Conservation (phyloP, 441 rosid genomes). For the Arabidopsis hybrid region DNA sequence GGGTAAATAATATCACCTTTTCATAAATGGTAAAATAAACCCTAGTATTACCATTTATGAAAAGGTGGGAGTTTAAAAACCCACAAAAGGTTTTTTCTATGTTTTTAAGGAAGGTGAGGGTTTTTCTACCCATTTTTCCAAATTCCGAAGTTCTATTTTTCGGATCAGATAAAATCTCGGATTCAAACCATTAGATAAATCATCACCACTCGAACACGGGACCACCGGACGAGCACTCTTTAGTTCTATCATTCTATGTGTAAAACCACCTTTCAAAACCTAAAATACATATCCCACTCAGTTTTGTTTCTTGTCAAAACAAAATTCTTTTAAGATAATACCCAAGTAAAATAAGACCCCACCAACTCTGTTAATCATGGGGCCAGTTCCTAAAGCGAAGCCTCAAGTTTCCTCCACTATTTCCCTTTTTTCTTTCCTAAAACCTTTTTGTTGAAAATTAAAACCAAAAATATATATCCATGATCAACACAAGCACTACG, state of each 20-base stretch:
- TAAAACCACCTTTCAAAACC: constrained; percentile 31
- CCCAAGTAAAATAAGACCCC: constrained; percentile 30
- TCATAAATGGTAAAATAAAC: too few species aligned
- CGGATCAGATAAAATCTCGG: neutral
- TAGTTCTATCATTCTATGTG: neutral
- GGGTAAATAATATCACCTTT: too few species aligned
- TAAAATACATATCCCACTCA: constrained; percentile 32
- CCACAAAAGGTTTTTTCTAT: too few species aligned
- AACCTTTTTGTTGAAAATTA: neutral
- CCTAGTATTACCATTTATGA: too few species aligned
- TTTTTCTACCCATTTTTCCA: too few species aligned
- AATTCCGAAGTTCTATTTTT: neutral
- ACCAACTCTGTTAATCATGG: constrained; percentile 40
- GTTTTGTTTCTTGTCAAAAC: constrained; percentile 30
- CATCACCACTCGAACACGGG: neutral
- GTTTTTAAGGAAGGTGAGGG: too few species aligned
- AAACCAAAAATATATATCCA: neutral
- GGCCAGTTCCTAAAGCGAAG: constrained; percentile 37
- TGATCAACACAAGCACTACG: constrained; percentile 43
- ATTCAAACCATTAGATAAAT: neutral
- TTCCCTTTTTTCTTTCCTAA: constrained; percentile 20
- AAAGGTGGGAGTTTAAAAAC: too few species aligned
- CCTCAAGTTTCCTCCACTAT: constrained; percentile 42
- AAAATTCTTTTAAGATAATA: constrained; percentile 14
- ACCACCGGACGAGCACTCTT: constrained; percentile 14